Percentiles rank a stretch among this genome's conserved stretches.
phyloP scores from a whole-genome alignment of 495 filamentous ascomycete species.

The Tetracladium setigerum region DNA sequence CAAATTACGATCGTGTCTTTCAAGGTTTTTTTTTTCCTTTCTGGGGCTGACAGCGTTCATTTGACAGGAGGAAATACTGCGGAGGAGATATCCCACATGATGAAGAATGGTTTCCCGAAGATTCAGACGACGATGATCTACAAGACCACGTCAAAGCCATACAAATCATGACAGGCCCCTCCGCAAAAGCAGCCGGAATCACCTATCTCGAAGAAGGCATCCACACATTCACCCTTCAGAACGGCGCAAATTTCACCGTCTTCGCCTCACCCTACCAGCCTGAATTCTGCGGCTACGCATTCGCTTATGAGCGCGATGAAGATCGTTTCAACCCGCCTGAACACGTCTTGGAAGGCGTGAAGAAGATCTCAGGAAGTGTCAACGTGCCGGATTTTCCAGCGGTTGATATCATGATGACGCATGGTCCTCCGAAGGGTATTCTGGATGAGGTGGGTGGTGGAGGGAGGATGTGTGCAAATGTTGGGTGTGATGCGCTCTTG shows the following conservation, averaged over 20 bases:
- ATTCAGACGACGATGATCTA: conserved; percentile 6
- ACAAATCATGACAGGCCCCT: conserved; percentile 33
- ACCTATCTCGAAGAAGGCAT: conserved; percentile 61
- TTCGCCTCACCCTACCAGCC: conserved; percentile 67
- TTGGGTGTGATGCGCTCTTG: conserved; percentile 53
- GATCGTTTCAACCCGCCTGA: conserved; percentile 32
- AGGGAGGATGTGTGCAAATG: conserved; percentile 18
- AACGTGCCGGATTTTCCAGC: conserved; percentile 36
- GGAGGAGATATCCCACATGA: no score
- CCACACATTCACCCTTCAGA: conserved; percentile 44
- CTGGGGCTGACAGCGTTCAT: no score
- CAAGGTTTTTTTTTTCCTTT: no score
- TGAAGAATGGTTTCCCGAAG: no score
- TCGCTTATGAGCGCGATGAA: conserved; percentile 45
- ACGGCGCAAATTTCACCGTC: conserved; percentile 51
- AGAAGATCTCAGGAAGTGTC: conserved; percentile 23
- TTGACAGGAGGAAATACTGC: no score
- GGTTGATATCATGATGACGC: conserved; percentile 64
- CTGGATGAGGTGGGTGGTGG: conserved; percentile 38
- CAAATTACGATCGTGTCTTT: no score
- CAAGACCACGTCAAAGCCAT: conserved; percentile 20
- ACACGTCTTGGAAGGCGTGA: conserved; percentile 9
- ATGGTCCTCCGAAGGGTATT: conserved; percentile 58
- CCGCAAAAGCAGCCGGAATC: conserved; percentile 44
- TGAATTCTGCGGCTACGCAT: conserved; percentile 52